Evolutionary conservation across 2,329 filamentous ascomycete species (phyloP).

Genomic region (Akanthomyces dipterigenus): DNA sequence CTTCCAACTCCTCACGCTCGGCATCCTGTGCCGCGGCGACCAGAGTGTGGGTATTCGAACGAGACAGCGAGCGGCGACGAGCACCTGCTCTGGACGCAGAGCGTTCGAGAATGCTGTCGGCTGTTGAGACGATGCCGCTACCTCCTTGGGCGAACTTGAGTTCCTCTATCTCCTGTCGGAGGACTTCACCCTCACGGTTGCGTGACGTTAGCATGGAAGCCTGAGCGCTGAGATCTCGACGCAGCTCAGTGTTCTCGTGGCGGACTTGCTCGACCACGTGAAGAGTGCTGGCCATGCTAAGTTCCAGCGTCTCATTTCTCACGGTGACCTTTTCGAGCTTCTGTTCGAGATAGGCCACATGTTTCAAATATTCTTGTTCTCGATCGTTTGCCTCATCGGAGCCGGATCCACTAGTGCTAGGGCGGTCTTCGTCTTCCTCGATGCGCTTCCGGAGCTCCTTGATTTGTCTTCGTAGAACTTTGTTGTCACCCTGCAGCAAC

Average conservation of each 20-base stretch:
- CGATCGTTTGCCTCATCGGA: slow-evolving; percentile 45
- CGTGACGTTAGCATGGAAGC: slow-evolving; percentile 96
- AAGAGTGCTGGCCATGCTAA: slow-evolving; percentile 46
- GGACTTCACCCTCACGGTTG: slow-evolving; percentile 86
- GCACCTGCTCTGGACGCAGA: slow-evolving; percentile 74
- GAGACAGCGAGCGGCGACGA: slow-evolving; percentile 61
- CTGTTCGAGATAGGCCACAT: too few relatives aligned
- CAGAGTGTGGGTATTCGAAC: slow-evolving; percentile 62
- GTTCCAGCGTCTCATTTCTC: too few relatives aligned
- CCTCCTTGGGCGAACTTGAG: slow-evolving; percentile 82
- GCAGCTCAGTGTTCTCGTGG: slow-evolving; percentile 86
- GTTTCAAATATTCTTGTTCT: too few relatives aligned
- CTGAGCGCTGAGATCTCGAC: slow-evolving; percentile 88
- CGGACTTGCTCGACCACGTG: slow-evolving; percentile 72
- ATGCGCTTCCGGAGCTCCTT: slow-evolving; percentile 82
- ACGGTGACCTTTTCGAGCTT: too few relatives aligned
- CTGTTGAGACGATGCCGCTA: slow-evolving; percentile 57
- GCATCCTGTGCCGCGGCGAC: slow-evolving; percentile 62
- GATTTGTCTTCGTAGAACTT: slow-evolving; percentile 69
- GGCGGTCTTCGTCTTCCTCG: slow-evolving; percentile 56
- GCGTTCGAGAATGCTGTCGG: slow-evolving; percentile 90
- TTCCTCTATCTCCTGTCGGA: slow-evolving; percentile 96
- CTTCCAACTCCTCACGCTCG: slow-evolving; percentile 81
- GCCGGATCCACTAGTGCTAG: slow-evolving; percentile 55
- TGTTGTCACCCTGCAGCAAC: slow-evolving; percentile 85